These are phyloP conservation scores for Parietichytrium sp. DNA, from an alignment of 108 stramenopile species.

Conservation along the genomic window DNA sequence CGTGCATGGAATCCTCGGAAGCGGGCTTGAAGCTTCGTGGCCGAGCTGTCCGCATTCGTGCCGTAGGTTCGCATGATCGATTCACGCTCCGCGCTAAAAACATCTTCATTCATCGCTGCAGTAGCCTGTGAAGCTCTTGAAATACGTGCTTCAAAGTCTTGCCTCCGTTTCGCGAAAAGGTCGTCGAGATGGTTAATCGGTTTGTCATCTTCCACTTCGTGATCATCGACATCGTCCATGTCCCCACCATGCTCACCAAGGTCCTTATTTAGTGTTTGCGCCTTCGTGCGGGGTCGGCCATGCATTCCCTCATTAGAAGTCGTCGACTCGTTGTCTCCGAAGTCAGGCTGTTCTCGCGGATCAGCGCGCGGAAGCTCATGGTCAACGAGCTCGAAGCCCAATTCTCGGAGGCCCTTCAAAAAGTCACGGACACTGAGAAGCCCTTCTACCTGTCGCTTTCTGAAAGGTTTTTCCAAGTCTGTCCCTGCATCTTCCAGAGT, in stretches of 20 bases:
- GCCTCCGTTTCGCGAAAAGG: neutral
- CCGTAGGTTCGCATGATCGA: neutral
- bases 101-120: neutral
- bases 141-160: conserved; percentile 20
- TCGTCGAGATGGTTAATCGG: neutral
- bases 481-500: neutral
- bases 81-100: conserved; percentile 27
- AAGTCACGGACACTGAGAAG: conserved; percentile 51
- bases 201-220: neutral
- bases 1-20: neutral
- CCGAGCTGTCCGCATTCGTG: neutral
- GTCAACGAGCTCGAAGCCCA: conserved; percentile 62
- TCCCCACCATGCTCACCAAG: neutral
- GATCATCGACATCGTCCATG: neutral
- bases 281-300: no score
- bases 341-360: neutral
- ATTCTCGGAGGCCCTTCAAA: conserved; percentile 50
- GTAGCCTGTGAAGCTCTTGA: conserved; percentile 32
- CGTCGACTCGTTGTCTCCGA: neutral
- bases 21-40: neutral
- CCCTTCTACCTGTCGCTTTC: neutral
- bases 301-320: no score
- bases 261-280: no score
- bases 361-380: conserved; percentile 42
- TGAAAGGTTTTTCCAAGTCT: conserved; percentile 3